phyloP scores from a whole-genome alignment of 2,329 filamentous ascomycete genomes.

The Aspergillus sp. region DNA sequence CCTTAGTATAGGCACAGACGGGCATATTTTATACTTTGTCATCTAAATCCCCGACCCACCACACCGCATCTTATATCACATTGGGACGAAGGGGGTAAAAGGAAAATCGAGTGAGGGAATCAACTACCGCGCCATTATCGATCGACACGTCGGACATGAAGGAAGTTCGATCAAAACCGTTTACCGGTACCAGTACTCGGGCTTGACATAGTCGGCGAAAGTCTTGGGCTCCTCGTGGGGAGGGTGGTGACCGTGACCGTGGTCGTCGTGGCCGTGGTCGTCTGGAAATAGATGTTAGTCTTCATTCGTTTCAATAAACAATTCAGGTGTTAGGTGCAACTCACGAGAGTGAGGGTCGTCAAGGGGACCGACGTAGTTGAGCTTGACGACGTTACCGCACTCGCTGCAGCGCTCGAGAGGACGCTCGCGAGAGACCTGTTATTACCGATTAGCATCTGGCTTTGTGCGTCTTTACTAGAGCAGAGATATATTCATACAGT shows the following conservation, averaged over 20 bases:
- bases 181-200: constrained; percentile 79
- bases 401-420: constrained; percentile 94
- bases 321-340: constrained; percentile 14
- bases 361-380: constrained; percentile 88
- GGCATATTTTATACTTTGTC: constrained; percentile 9
- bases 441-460: constrained; percentile 19
- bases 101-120: constrained; percentile 4
- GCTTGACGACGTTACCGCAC: constrained; percentile 95
- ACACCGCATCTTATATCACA: background rate
- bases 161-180: constrained; percentile 17
- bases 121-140: constrained; percentile 16
- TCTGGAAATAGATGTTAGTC: background rate
- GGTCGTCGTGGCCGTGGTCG: constrained; percentile 30
- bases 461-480: background rate
- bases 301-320: constrained; percentile 6
- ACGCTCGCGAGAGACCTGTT: constrained; percentile 78
- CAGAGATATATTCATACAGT: constrained; percentile 59
- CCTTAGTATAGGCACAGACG: constrained; percentile 1
- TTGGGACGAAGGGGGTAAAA: background rate
- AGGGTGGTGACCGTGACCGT: constrained; percentile 46
- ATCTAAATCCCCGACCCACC: constrained; percentile 2
- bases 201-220: constrained; percentile 93
- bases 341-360: constrained; percentile 66
- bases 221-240: constrained; percentile 83
- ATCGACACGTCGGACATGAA: constrained; percentile 15